Percentiles rank a stretch among this genome's conserved stretches.
phyloP scores from a whole-genome alignment of 2,329 filamentous ascomycete species.

The Alternaria longipes region DNA sequence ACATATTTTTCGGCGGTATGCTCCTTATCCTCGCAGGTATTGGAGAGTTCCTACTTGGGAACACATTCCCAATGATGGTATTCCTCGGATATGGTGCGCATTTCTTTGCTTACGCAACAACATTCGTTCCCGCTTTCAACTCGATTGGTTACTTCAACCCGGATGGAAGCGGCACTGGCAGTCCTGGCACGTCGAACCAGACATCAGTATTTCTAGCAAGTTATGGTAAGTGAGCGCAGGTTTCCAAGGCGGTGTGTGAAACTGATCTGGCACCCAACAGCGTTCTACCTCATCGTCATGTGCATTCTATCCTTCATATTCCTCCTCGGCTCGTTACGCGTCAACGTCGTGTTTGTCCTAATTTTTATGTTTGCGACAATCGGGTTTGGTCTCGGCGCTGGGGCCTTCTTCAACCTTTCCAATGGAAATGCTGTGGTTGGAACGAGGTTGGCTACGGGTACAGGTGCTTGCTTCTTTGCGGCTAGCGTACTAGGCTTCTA shows the following conservation, averaged over 20 bases:
- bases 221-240: slow-evolving; percentile 14
- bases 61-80: slow-evolving; percentile 30
- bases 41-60: slow-evolving; percentile 25
- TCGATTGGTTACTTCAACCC: slow-evolving; percentile 28
- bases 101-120: slow-evolving; percentile 25
- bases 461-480: slow-evolving; percentile 28
- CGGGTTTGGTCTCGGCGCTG: slow-evolving; percentile 27
- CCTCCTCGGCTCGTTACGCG: slow-evolving; percentile 25
- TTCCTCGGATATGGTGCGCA: slow-evolving; percentile 29
- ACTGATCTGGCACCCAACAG: slow-evolving; percentile 8
- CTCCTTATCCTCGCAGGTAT: slow-evolving; percentile 24
- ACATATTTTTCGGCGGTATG: slow-evolving; percentile 26
- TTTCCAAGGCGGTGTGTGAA: neutral
- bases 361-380: slow-evolving; percentile 27
- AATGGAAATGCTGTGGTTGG: slow-evolving; percentile 14
- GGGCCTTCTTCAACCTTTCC: slow-evolving; percentile 25
- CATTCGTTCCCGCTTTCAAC: slow-evolving; percentile 25
- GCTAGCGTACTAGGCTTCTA: slow-evolving; percentile 24
- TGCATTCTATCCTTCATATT: slow-evolving; percentile 28
- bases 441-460: slow-evolving; percentile 13
- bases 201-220: slow-evolving; percentile 21
- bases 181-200: slow-evolving; percentile 21
- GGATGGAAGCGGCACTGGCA: slow-evolving; percentile 24
- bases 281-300: slow-evolving; percentile 27
- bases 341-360: slow-evolving; percentile 27